Evolutionary conservation across 2,329 filamentous ascomycete genomes (phyloP).

Genomic region (Aureobasidium pullulans): DNA sequence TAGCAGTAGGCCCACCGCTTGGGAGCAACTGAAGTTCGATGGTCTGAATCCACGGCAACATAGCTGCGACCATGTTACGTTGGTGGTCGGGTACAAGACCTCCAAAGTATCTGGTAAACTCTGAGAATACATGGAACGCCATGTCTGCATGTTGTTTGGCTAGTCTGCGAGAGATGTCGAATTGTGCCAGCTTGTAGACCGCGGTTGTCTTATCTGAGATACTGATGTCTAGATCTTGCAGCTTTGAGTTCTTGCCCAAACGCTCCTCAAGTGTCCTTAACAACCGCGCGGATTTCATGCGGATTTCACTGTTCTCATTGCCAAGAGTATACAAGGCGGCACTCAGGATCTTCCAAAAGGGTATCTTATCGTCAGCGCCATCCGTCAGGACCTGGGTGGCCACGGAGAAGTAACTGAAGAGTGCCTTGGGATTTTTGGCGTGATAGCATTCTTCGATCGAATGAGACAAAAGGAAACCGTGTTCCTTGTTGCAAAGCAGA

Average conservation of each 20-base stretch:
- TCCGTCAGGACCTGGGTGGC: conserved; percentile 81
- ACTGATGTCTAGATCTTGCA: conserved; percentile 96
- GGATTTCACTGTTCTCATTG: conserved; percentile 80
- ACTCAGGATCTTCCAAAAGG: conserved; percentile 85
- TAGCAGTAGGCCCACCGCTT: conserved; percentile 80
- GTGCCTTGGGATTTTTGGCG: conserved; percentile 69
- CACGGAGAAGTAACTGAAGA: conserved; percentile 93
- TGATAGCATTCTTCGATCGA: conserved; percentile 89
- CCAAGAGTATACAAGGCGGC: conserved; percentile 88
- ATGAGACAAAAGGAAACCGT: conserved; percentile 76
- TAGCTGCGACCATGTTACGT: conserved; percentile 86
- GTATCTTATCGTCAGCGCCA: conserved; percentile 64
- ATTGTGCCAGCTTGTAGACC: conserved; percentile 95
- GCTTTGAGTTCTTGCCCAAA: conserved; percentile 76
- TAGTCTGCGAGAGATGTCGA: conserved; percentile 86
- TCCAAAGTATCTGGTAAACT: conserved; percentile 91
- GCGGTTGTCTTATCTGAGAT: conserved; percentile 98
- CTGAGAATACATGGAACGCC: conserved; percentile 90
- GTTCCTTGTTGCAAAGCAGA: conserved; percentile 82
- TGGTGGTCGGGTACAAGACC: conserved; percentile 75
- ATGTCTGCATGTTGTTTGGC: conserved; percentile 82
- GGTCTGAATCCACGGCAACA: conserved; percentile 92
- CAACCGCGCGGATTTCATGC: conserved; percentile 78
- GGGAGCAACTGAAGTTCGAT: conserved; percentile 89
- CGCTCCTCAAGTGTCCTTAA: conserved; percentile 76